phyloP scores from a whole-genome alignment of 1,284 basidiomycete species.

The Puccinia polysora region DNA sequence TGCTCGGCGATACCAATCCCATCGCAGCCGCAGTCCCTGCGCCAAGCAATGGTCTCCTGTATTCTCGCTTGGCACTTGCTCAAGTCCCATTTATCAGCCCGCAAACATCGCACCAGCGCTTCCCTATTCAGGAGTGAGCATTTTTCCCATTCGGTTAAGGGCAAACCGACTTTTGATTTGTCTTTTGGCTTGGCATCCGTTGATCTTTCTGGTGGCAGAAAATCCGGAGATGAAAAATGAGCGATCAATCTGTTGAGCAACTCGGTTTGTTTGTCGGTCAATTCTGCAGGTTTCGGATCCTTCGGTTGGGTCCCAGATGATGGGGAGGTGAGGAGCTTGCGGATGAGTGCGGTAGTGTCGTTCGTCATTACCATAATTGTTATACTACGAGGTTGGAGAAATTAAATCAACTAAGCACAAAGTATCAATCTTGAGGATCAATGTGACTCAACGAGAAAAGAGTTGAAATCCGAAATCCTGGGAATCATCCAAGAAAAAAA shows the following conservation, averaged over 20 bases:
- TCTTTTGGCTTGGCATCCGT: constrained; percentile 45
- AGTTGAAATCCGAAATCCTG: no score
- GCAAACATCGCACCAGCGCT: constrained; percentile 52
- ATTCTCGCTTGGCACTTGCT: constrained; percentile 51
- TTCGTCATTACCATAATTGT: no score
- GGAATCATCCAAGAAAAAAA: no score
- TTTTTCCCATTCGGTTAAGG: constrained; percentile 51
- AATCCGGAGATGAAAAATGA: constrained; percentile 47
- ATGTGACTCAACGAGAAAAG: no score
- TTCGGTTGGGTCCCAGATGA: not conserved
- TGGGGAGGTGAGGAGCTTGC: constrained; percentile 6
- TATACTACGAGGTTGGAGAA: no score
- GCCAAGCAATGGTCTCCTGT: constrained; percentile 54
- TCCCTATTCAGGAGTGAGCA: constrained; percentile 51
- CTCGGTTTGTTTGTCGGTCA: constrained; percentile 15
- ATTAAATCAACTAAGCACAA: no score
- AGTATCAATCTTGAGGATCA: no score
- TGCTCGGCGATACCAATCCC: constrained; percentile 45
- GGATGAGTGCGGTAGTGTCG: no score
- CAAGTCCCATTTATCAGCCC: constrained; percentile 55
- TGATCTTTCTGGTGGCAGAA: constrained; percentile 44
- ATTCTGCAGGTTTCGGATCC: constrained; percentile 6
- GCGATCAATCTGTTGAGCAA: constrained; percentile 46
- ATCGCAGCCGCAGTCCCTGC: constrained; percentile 54
- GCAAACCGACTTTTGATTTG: constrained; percentile 13